These are phyloP conservation scores for Salvia miltiorrhiza DNA, from an alignment of 257 asterid species.

Conservation along the genomic window DNA sequence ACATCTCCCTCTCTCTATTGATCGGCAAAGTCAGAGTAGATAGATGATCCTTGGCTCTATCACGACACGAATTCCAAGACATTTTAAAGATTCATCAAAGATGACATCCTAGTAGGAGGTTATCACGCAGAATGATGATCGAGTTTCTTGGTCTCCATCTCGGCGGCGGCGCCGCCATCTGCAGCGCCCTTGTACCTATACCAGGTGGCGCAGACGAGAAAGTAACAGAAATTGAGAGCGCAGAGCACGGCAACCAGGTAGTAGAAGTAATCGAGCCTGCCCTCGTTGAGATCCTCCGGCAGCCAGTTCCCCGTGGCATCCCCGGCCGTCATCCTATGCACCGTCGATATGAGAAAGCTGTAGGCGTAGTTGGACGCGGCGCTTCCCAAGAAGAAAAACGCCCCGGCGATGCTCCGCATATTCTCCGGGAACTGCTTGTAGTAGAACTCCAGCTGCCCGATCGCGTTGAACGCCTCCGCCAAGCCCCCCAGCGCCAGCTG, in stretches of 20 bases:
- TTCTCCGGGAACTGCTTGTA: constrained; percentile 92
- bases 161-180: constrained; percentile 15
- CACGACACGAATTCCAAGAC: no score
- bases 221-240: constrained; percentile 42
- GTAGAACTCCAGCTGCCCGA: constrained; percentile 80
- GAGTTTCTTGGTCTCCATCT: constrained; percentile 35
- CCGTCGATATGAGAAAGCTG: constrained; percentile 40
- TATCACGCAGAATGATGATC: constrained; percentile 40
- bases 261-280: constrained; percentile 65
- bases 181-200: constrained; percentile 62
- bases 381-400: constrained; percentile 57
- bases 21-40: no score
- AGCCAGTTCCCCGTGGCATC: constrained; percentile 55
- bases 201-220: constrained; percentile 59
- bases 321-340: constrained; percentile 42
- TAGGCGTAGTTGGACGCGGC: constrained; percentile 53
- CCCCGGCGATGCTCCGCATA: constrained; percentile 86
- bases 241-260: constrained; percentile 48
- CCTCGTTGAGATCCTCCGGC: constrained; percentile 76
- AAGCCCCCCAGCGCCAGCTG: constrained; percentile 63
- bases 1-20: not conserved
- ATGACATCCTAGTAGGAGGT: not conserved
- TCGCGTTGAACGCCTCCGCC: constrained; percentile 62
- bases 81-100: no score
- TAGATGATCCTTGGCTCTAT: not conserved